Evolutionary conservation across 164 flowering plant genomes (phyloP).

Genomic region (Sextonia rubra): DNA sequence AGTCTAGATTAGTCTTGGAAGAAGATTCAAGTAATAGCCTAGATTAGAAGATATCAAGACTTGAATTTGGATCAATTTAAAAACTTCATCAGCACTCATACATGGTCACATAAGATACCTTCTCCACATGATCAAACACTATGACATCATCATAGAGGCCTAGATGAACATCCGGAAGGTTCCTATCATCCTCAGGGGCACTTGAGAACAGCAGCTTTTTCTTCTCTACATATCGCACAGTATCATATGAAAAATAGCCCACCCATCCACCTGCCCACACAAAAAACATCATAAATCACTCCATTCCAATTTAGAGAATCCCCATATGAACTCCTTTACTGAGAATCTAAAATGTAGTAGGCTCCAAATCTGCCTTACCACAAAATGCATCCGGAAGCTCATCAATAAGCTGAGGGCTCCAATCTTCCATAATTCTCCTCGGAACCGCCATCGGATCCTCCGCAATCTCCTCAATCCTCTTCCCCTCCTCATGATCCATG

Average conservation of each 20-base stretch:
- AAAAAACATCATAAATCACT: background rate
- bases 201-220: conserved; percentile 77
- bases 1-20: too few species aligned
- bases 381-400: conserved; percentile 81
- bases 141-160: conserved; percentile 88
- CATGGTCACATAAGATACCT: conserved; percentile 45
- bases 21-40: too few species aligned
- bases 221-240: conserved; percentile 85
- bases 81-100: too few species aligned
- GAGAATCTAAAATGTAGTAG: background rate
- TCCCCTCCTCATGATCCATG: conserved; percentile 56
- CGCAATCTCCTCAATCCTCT: conserved; percentile 45
- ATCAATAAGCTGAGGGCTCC: conserved; percentile 61
- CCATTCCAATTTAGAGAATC: too few species aligned
- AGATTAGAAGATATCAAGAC: background rate
- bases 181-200: conserved; percentile 86
- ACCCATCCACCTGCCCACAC: conserved; percentile 87
- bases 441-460: conserved; percentile 81
- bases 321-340: too few species aligned
- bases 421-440: conserved; percentile 47
- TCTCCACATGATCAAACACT: conserved; percentile 92
- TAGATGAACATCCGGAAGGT: conserved; percentile 84
- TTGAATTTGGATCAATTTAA: background rate
- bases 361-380: conserved; percentile 39
- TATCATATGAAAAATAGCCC: conserved; percentile 93